phyloP scores from a whole-genome alignment of 2,329 filamentous ascomycete species.

The Penicillium sp. region DNA sequence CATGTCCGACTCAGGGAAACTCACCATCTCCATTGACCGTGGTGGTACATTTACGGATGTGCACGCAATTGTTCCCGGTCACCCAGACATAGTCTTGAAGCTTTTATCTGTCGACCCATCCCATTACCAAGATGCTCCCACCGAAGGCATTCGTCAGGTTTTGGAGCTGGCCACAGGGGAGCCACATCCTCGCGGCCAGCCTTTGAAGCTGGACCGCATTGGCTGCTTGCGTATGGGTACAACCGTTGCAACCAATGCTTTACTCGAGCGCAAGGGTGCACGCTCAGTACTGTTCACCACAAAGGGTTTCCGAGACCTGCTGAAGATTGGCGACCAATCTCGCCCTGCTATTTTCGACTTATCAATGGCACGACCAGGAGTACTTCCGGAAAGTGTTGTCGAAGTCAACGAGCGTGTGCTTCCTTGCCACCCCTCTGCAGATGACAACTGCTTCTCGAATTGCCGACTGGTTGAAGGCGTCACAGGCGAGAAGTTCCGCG shows the following conservation, averaged over 20 bases:
- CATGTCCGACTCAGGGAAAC: constrained; percentile 34
- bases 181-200: constrained; percentile 37
- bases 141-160: constrained; percentile 80
- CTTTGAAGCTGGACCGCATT: constrained; percentile 38
- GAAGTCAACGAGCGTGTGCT: constrained; percentile 89
- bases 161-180: constrained; percentile 41
- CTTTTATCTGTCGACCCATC: constrained; percentile 43
- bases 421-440: constrained; percentile 60
- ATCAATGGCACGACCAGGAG: constrained; percentile 80
- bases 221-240: constrained; percentile 82
- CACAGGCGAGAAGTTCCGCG: constrained; percentile 66
- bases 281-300: constrained; percentile 85
- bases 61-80: constrained; percentile 40
- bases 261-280: constrained; percentile 87
- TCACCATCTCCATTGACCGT: constrained; percentile 43
- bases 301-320: constrained; percentile 81
- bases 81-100: constrained; percentile 42
- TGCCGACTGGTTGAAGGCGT: constrained; percentile 62
- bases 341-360: constrained; percentile 89
- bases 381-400: constrained; percentile 78
- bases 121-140: constrained; percentile 58
- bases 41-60: constrained; percentile 46
- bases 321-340: constrained; percentile 88
- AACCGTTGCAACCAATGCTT: constrained; percentile 86
- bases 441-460: constrained; percentile 72